These are phyloP conservation scores for Rhizoclosmatium sp. DNA, from an alignment of 192 early-diverging fungal species.

Conservation along the genomic window DNA sequence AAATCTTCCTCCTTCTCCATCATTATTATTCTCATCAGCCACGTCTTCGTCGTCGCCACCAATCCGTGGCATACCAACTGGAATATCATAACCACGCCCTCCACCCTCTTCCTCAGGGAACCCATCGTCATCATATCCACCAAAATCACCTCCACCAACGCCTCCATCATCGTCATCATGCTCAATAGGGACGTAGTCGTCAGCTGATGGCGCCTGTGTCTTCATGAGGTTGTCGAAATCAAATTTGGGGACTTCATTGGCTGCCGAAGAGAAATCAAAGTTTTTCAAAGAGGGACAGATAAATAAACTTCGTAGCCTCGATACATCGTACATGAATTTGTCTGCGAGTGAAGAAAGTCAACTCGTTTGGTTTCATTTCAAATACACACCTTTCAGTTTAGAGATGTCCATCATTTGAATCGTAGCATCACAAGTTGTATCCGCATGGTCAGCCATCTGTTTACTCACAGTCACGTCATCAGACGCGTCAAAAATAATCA, in stretches of 20 bases:
- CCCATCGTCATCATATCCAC: constrained; percentile 43
- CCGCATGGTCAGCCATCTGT: constrained; percentile 24
- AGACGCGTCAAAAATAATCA: constrained; percentile 93
- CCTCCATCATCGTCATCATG: constrained; percentile 44
- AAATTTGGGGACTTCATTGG: constrained; percentile 30
- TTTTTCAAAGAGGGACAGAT: constrained; percentile 75
- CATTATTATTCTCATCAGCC: constrained; percentile 39
- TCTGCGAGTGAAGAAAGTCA: constrained; percentile 34
- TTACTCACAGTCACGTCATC: constrained; percentile 66
- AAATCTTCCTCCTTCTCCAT: neutral
- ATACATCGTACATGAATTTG: constrained; percentile 56
- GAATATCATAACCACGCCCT: neutral
- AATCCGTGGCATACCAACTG: neutral
- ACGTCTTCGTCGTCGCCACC: constrained; percentile 46
- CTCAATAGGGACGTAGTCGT: constrained; percentile 33
- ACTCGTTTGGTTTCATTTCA: neutral
- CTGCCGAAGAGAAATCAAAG: constrained; percentile 67
- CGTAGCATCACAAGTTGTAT: constrained; percentile 17
- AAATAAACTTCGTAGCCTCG: constrained; percentile 52
- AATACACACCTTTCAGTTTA: constrained; percentile 47
- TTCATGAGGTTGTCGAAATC: constrained; percentile 29
- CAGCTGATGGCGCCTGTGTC: constrained; percentile 34
- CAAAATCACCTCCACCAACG: constrained; percentile 2
- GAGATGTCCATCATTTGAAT: constrained; percentile 49
- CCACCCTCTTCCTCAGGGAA: constrained; percentile 47